phyloP scores from a whole-genome alignment of 441 rosid genomes.

The Pelargonium citronellum region DNA sequence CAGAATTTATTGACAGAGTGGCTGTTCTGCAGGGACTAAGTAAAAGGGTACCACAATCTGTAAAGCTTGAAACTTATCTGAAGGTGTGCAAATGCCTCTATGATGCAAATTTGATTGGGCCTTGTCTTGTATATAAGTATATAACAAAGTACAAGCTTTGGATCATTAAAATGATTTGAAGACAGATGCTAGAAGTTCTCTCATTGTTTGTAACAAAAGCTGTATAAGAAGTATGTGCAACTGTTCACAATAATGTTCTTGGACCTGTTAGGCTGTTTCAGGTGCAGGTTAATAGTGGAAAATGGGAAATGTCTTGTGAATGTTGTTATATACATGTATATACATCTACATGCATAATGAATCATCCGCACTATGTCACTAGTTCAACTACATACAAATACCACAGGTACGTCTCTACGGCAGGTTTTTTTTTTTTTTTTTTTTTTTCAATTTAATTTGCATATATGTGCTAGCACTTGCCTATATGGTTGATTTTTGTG shows the following conservation, averaged over 20 bases:
- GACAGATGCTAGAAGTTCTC: conserved; percentile 13
- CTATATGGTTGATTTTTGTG: too few species aligned
- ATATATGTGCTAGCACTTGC: neutral
- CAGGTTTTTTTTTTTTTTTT: neutral
- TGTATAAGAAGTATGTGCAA: neutral
- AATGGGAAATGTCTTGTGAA: neutral
- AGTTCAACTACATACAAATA: neutral
- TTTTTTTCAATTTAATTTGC: neutral
- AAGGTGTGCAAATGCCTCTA: conserved; percentile 57
- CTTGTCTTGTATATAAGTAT: conserved; percentile 66
- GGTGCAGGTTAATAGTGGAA: conserved; percentile 9
- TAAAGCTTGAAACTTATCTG: conserved; percentile 52
- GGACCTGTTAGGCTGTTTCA: neutral
- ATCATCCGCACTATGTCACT: conserved; percentile 7
- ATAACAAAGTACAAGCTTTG: conserved; percentile 65
- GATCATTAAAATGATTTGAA: conserved; percentile 68
- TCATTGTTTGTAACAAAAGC: conserved; percentile 9
- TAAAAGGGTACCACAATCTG: conserved; percentile 53
- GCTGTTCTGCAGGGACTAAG: conserved; percentile 85
- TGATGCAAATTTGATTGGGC: conserved; percentile 61
- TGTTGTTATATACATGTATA: conserved; percentile 15
- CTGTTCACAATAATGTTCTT: neutral
- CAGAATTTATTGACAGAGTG: conserved; percentile 70
- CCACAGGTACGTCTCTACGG: conserved; percentile 5
- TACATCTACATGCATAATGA: conserved; percentile 13